Evolutionary conservation across 2,329 filamentous ascomycete genomes (phyloP).

Genomic region (Parastagonospora nodorum): DNA sequence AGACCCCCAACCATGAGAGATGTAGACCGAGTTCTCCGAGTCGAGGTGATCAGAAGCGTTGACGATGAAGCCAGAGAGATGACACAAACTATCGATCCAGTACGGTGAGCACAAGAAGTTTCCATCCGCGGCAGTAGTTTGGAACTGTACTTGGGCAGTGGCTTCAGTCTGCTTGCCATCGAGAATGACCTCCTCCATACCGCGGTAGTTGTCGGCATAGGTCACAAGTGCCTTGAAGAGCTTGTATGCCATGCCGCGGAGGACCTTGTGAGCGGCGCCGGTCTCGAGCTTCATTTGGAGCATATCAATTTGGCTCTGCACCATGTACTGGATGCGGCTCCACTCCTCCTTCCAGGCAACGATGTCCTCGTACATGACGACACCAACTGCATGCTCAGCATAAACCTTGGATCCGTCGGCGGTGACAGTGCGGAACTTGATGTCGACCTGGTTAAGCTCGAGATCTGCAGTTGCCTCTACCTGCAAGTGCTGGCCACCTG

Average conservation of each 20-base stretch:
- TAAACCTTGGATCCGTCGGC: slow-evolving; percentile 62
- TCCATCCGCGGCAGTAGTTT: slow-evolving; percentile 58
- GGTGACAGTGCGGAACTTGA: slow-evolving; percentile 63
- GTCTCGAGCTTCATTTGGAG: slow-evolving; percentile 69
- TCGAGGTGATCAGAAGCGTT: slow-evolving; percentile 64
- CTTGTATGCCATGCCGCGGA: slow-evolving; percentile 79
- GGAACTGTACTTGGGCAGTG: slow-evolving; percentile 60
- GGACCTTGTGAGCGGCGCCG: slow-evolving; percentile 73
- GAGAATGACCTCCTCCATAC: slow-evolving; percentile 64
- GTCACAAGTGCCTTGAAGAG: slow-evolving; percentile 64
- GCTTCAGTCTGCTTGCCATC: slow-evolving; percentile 62
- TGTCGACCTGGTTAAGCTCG: slow-evolving; percentile 58
- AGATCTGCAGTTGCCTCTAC: slow-evolving; percentile 66
- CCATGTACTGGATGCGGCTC: slow-evolving; percentile 66
- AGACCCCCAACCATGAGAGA: slow-evolving; percentile 66
- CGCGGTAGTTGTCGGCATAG: slow-evolving; percentile 62
- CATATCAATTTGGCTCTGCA: slow-evolving; percentile 63
- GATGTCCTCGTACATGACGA: slow-evolving; percentile 65
- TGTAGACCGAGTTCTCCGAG: slow-evolving; percentile 64
- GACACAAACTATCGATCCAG: slow-evolving; percentile 64
- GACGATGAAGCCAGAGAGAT: slow-evolving; percentile 65
- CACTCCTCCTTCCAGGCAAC: slow-evolving; percentile 68
- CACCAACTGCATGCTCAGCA: slow-evolving; percentile 66
- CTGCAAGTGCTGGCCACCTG: slow-evolving; percentile 63
- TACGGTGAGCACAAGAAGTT: slow-evolving; percentile 64